Evolutionary conservation across 2,329 filamentous ascomycete genomes (phyloP).

Genomic region (Claviceps pazoutovae): DNA sequence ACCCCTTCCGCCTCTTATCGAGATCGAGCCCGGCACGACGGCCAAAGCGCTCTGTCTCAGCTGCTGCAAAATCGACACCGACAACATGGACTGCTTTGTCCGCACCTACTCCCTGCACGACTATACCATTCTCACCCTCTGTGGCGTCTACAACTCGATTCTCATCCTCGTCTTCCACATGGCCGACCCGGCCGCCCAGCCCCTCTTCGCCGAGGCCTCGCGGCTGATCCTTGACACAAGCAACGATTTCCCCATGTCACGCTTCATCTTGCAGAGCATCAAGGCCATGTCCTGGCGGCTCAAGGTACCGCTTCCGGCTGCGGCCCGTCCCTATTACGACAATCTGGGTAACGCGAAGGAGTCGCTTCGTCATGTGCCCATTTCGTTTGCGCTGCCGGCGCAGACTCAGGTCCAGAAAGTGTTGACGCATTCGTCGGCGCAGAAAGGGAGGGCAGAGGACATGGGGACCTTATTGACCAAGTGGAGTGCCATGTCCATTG

Average conservation of each 20-base stretch:
- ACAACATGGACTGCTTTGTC: slow-evolving; percentile 5
- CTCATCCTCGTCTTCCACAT: slow-evolving; percentile 6
- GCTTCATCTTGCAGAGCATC: slow-evolving; percentile 8
- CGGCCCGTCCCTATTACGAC: slow-evolving; percentile 5
- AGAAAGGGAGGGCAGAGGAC: slow-evolving; percentile 1
- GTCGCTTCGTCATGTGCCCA: slow-evolving; percentile 7
- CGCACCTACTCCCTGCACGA: slow-evolving; percentile 4
- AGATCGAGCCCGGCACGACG: slow-evolving; percentile 5
- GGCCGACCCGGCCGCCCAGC: slow-evolving; percentile 1
- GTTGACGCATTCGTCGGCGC: neutral
- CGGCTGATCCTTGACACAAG: slow-evolving; percentile 4
- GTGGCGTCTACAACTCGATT: slow-evolving; percentile 8
- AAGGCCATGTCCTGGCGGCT: slow-evolving; percentile 8
- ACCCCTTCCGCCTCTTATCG: slow-evolving; percentile 1
- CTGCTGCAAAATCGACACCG: slow-evolving; percentile 5
- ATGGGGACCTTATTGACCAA: slow-evolving; percentile 5
- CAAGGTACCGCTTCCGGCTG: slow-evolving; percentile 5
- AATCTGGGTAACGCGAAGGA: slow-evolving; percentile 3
- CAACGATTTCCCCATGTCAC: slow-evolving; percentile 6
- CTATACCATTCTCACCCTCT: slow-evolving; percentile 8
- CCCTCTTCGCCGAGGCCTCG: slow-evolving; percentile 6
- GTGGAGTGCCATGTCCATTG: slow-evolving; percentile 6
- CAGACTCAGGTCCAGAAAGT: slow-evolving; percentile 5
- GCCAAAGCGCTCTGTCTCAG: slow-evolving; percentile 5
- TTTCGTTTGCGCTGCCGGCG: slow-evolving; percentile 9